These are phyloP conservation scores for Aurinia saxatilis DNA, from an alignment of 345 rosid species.

Conservation along the genomic window DNA sequence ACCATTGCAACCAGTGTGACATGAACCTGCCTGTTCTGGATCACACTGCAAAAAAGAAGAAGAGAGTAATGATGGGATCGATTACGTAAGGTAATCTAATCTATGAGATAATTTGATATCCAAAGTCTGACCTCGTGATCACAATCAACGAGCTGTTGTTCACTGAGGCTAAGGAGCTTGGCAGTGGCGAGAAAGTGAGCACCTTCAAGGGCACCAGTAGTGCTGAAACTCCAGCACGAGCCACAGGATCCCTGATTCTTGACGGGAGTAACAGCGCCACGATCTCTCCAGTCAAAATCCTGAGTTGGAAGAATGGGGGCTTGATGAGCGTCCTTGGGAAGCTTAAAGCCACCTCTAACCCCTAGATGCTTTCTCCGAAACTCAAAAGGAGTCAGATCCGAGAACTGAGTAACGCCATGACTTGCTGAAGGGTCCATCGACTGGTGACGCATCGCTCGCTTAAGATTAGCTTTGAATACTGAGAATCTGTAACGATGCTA, in stretches of 20 bases:
- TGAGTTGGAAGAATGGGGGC: conserved; percentile 79
- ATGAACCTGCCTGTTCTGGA: too few relatives aligned
- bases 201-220: conserved; percentile 90
- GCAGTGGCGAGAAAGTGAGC: conserved; percentile 77
- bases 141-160: conserved; percentile 95
- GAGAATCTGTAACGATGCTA: conserved; percentile 62
- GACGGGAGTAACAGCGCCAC: too few relatives aligned
- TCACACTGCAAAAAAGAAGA: too few relatives aligned
- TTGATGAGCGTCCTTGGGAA: conserved; percentile 58
- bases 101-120: too few relatives aligned
- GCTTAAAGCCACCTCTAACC: conserved; percentile 35
- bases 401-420: conserved; percentile 90
- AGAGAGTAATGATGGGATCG: too few relatives aligned
- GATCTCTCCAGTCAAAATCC: too few relatives aligned
- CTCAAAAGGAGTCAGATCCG: conserved; percentile 68
- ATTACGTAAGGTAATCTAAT: too few relatives aligned
- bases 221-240: conserved; percentile 95
- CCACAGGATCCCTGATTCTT: too few relatives aligned
- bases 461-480: conserved; percentile 46
- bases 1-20: too few relatives aligned
- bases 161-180: conserved; percentile 85
- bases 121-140: conserved; percentile 79
- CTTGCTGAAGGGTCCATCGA: too few relatives aligned
- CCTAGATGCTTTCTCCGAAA: conserved; percentile 51
- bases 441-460: too few relatives aligned